Base-by-base conservation (phyloP, 768 basidiomycete genomes). In the Leccinum obscurum region DNA sequence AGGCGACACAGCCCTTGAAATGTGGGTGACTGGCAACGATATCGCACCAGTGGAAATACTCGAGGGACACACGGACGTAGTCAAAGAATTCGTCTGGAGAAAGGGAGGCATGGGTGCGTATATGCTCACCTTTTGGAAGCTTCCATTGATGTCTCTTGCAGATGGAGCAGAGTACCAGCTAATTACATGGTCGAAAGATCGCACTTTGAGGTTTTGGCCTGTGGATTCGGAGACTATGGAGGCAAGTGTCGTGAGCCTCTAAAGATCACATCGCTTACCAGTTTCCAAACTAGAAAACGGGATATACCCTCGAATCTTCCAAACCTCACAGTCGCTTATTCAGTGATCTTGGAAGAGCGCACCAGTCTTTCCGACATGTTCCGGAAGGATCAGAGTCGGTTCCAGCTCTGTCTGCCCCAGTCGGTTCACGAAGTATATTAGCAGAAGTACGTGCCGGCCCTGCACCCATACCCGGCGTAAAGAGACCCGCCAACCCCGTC, bases 51-150 rank as follows among this genome's bases (percentile, higher is more conserved):
- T 93, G 6, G 86, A 90, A 64, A 77, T 80, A 7, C 96, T 95
- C 64, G 89, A 92, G 65, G 95, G 94, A 0, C 94, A 96, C 74
- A 83, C 86, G 0, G 94, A 96, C 63, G 93, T 95, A 2, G 96
- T 98, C 20, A 97, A 96, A 68, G 96, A 99, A 75, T 99, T 96
- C 71, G 95, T 99, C 2, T 99, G 97, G 97, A 79, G 97, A 61
- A 85, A 81, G 68, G 83, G 88, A 3, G 82, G 81, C 6, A 66
- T 76, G 62, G 85, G 88, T 86, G 20, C 74, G 70, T 55, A 11
- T 39, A 0, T 34, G 2, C 4, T 24, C 6, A 2, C 15, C n/a
- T 17, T 32, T 3, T 17, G 4, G 24, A 37, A 13, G 32, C 9
- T 34, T 34, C 41, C 13, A 4, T 34, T 52, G n/a, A 51, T 41